phyloP scores from a whole-genome alignment of 2,329 filamentous ascomycete genomes.

The Chaetomium olivaceum region DNA sequence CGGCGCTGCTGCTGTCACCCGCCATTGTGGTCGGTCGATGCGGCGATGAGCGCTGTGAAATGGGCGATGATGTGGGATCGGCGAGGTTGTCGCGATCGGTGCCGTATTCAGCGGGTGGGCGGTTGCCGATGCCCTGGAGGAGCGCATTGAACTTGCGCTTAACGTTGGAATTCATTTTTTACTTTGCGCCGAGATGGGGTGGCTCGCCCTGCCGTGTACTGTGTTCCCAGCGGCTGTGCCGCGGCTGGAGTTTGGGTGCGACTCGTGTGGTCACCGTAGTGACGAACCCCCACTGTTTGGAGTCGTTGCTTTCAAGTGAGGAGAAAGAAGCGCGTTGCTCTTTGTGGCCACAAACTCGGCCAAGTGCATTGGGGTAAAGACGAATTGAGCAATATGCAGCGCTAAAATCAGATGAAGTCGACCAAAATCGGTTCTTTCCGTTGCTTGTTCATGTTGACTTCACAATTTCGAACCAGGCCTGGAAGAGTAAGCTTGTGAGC shows the following conservation, averaged over 20 bases:
- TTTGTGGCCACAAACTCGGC: neutral
- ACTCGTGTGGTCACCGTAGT: conserved; percentile 2
- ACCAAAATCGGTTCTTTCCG: neutral
- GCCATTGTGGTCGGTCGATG: conserved; percentile 31
- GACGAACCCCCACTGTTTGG: conserved; percentile 14
- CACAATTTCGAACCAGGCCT: neutral
- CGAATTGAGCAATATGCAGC: neutral
- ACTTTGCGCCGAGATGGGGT: neutral
- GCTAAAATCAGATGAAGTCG: neutral
- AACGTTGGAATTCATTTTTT: conserved; percentile 67
- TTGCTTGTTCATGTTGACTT: conserved; percentile 1
- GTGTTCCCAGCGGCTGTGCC: neutral
- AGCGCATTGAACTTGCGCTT: conserved; percentile 82
- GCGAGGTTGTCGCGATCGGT: conserved; percentile 33
- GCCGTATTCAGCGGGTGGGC: conserved; percentile 44
- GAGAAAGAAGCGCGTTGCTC: neutral
- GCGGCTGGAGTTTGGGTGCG: neutral
- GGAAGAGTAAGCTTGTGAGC: neutral
- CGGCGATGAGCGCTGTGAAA: conserved; percentile 31
- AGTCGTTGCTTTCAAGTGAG: neutral
- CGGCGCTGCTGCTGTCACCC: conserved; percentile 42
- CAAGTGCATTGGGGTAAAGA: neutral
- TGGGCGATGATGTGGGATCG: conserved; percentile 28
- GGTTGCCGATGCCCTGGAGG: conserved; percentile 64
- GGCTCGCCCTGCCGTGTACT: conserved; percentile 1